Evolutionary conservation across 1,139 yeast genomes (phyloP).

Genomic region (Meyerozyma carpophila): DNA sequence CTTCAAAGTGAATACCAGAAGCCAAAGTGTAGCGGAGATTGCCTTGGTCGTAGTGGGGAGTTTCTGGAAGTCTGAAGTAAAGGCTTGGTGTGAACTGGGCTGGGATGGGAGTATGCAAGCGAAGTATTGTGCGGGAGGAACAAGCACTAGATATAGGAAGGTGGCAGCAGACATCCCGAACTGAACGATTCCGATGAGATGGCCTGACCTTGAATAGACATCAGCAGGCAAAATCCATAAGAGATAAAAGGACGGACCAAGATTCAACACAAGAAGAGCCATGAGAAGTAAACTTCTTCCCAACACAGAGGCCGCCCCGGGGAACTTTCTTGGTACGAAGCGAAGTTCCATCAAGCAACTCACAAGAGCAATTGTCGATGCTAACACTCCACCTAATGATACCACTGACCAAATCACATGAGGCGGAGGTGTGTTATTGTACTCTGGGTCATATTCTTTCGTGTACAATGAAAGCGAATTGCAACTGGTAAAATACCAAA

Average conservation of each 20-base stretch:
- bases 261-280: constrained; percentile 41
- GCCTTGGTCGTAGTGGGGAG: constrained; percentile 45
- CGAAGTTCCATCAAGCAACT: constrained; percentile 49
- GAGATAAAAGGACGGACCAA: constrained; percentile 60
- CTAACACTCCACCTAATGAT: constrained; percentile 67
- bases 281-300: constrained; percentile 40
- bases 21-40: constrained; percentile 63
- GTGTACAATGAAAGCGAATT: constrained; percentile 79
- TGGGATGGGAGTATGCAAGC: constrained; percentile 13
- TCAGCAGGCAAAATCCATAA: constrained; percentile 49
- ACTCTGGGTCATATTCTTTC: constrained; percentile 46
- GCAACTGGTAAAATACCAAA: constrained; percentile 78
- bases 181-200: constrained; percentile 50
- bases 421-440: constrained; percentile 59
- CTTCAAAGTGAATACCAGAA: constrained; percentile 64
- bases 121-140: constrained; percentile 49
- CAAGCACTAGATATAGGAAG: constrained; percentile 52
- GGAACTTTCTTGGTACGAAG: constrained; percentile 68
- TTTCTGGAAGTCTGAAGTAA: constrained; percentile 52
- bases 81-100: constrained; percentile 21
- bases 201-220: constrained; percentile 44
- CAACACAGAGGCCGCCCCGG: constrained; percentile 52
- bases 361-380: constrained; percentile 57
- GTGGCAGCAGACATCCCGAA: constrained; percentile 57
- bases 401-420: constrained; percentile 60